Conservation (phyloP, 78 protist genomes). For the Salpingoeca rosetta region DNA sequence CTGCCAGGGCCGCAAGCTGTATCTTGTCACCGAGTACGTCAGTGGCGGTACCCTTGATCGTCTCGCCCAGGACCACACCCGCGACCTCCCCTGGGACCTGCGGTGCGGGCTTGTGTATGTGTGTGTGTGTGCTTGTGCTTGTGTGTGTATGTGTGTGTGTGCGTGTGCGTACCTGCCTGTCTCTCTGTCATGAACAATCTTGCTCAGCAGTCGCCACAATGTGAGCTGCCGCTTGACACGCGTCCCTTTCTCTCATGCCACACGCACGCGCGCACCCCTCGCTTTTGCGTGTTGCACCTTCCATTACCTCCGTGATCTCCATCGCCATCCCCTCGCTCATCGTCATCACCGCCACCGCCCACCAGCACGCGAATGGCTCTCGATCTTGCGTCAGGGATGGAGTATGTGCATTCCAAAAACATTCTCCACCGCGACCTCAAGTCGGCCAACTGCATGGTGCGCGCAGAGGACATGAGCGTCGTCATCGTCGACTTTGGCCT, state of each 20-base stretch:
- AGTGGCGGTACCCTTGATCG: not conserved
- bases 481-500: conserved; percentile 13
- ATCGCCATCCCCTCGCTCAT: no score
- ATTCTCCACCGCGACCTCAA: conserved; percentile 57
- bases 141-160: not conserved
- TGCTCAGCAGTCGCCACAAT: no score
- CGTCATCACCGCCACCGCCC: no score
- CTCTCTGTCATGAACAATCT: no score
- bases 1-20: not conserved
- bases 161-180: not conserved
- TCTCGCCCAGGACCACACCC: not conserved
- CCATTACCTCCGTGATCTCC: no score
- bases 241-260: no score
- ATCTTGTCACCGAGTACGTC: not conserved
- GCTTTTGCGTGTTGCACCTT: no score
- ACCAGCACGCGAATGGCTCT: conserved; percentile 1
- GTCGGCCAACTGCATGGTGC: conserved; percentile 30
- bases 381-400: conserved; percentile 44
- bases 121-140: not conserved
- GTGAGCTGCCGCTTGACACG: no score
- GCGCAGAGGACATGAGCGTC: not conserved
- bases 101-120: no score
- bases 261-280: no score
- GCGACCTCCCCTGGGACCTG: conserved; percentile 2
- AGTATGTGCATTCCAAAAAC: conserved; percentile 29